A percentile compares a stretch with the other conserved stretches of the same genome.
Conservation (phyloP, 1,284 basidiomycete species). For the Sutorius eximius region DNA sequence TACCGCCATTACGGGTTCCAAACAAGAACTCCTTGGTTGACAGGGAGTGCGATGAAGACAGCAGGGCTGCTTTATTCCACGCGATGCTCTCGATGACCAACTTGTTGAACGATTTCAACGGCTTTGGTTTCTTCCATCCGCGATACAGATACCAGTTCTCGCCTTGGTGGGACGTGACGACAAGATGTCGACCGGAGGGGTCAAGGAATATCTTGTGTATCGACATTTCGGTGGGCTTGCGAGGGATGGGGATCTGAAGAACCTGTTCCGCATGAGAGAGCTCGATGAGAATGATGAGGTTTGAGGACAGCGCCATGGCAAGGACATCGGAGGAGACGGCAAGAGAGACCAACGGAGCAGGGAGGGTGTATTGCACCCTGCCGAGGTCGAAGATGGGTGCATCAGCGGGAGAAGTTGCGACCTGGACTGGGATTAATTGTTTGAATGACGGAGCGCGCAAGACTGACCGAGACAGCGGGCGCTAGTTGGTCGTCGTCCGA, state of each 20-base stretch:
- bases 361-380: slow-evolving; percentile 85
- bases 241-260: slow-evolving; percentile 72
- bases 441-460: slow-evolving; percentile 1
- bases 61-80: slow-evolving; percentile 82
- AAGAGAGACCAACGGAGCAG: slow-evolving; percentile 76
- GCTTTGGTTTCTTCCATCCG: slow-evolving; percentile 77
- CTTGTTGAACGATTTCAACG: slow-evolving; percentile 74
- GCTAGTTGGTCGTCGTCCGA: slow-evolving; percentile 53
- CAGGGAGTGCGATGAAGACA: slow-evolving; percentile 62
- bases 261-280: slow-evolving; percentile 81
- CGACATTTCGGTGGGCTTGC: slow-evolving; percentile 68
- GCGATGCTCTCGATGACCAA: slow-evolving; percentile 91
- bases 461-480: slow-evolving; percentile 42
- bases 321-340: slow-evolving; percentile 85
- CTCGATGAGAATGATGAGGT: slow-evolving; percentile 81
- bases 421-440: slow-evolving; percentile 29
- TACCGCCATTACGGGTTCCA: slow-evolving; percentile 79
- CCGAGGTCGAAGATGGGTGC: slow-evolving; percentile 82
- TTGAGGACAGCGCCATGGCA: slow-evolving; percentile 79
- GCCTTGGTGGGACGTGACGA: slow-evolving; percentile 83
- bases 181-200: slow-evolving; percentile 86
- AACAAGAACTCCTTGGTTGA: slow-evolving; percentile 88
- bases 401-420: slow-evolving; percentile 38
- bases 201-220: slow-evolving; percentile 85
- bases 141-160: slow-evolving; percentile 93